Base-by-base conservation (phyloP, 306 rosid genomes). In the Vigna trinervia region DNA sequence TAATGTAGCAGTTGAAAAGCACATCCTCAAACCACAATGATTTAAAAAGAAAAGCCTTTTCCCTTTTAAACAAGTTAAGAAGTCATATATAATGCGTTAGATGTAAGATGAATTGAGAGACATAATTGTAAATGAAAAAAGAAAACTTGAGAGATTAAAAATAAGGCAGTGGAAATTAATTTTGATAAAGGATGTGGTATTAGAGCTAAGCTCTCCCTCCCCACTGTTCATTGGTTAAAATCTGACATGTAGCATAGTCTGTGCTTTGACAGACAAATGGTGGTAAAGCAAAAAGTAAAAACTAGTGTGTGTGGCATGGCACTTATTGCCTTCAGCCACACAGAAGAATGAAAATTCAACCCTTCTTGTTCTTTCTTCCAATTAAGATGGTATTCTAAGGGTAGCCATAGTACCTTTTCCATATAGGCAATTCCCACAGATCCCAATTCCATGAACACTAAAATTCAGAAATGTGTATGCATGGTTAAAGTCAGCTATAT, bases 201-300 rank as follows among this genome's bases (percentile, higher is more conserved):
- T 82, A 67, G 74, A 77, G 67, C 62, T 50, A 59, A 82, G 36
- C 65, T 77, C 73, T 81, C 43, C 56, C 79, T 81, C 43, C 56
- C 79, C 76, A 78, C 83, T 78, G 80, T 69, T 81, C 72, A 83
- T 74, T 79, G 73, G 83, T 83, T 79, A 88, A 84, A 85, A 71
- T 79, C 73, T 78, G 80, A 82, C 86, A 76, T 68, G 79, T 74
- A 79, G 78, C 47, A 69, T 82, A 87, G 86, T 84, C 80, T 86
- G 82, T 80, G 84, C 86, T 86, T 90, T 86, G 84, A 79, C 85
- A 87, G 91, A 87, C 91, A 90, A 72, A 79, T 80, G 81, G 75
- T 64, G 77, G 71, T 70, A 82, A 87, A 84, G 82, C 72, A 77
- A 78, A 82, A 85, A 84, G 80, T 32, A 61, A 79, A 82, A 63